Percentiles rank a stretch among this genome's conserved stretches.
Evolutionary conservation across 139 green algal species (phyloP).

Genomic region (Spirogloea muscicola): DNA sequence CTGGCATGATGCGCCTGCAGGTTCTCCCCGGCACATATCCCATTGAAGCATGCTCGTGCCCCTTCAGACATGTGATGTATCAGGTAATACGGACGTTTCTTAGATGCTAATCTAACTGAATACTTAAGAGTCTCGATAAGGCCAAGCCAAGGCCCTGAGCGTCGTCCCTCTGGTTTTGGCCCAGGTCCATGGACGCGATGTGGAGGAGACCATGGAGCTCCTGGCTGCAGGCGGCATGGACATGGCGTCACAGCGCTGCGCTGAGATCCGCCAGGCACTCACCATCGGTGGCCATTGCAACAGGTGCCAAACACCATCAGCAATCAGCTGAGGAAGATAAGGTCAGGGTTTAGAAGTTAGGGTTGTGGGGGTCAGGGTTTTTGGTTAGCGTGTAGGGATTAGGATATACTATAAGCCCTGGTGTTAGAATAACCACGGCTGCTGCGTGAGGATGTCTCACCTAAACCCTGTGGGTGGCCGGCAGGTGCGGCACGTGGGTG

Average conservation of each 20-base stretch:
- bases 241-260: too few relatives aligned
- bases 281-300: too few relatives aligned
- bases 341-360: too few relatives aligned
- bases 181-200: neutral
- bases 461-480: neutral
- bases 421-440: neutral
- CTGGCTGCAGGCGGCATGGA: too few relatives aligned
- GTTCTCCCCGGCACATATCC: constrained; percentile 12
- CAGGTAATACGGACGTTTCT: neutral
- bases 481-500: constrained; percentile 41
- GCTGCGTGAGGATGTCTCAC: neutral
- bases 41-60: neutral
- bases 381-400: neutral
- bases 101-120: too few relatives aligned
- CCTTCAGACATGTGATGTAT: constrained; percentile 37
- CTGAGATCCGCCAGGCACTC: too few relatives aligned
- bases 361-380: too few relatives aligned
- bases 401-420: neutral
- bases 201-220: too few relatives aligned
- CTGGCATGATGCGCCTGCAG: constrained; percentile 56
- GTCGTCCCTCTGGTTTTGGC: constrained; percentile 3
- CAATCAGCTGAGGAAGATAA: too few relatives aligned
- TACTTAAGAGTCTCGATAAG: constrained; percentile 34
- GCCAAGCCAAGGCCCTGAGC: neutral
- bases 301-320: too few relatives aligned